Conservation (phyloP, 1,284 basidiomycete genomes). For the Kalmanozyma brasiliensis region DNA sequence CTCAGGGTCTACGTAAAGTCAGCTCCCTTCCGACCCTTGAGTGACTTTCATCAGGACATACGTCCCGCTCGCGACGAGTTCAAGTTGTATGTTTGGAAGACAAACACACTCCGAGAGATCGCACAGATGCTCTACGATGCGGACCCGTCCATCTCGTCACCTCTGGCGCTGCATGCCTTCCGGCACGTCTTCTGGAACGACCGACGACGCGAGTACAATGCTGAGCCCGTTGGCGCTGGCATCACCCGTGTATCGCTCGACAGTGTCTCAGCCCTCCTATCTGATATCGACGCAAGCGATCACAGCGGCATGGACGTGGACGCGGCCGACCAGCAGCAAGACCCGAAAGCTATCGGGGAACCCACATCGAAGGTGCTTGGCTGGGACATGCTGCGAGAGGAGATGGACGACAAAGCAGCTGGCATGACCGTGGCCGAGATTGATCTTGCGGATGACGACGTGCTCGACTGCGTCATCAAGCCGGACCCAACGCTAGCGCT, state of each 20-base stretch:
- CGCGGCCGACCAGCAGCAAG: neutral
- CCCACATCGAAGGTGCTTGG: conserved; percentile 18
- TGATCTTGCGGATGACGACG: conserved; percentile 27
- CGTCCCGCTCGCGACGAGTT: conserved; percentile 35
- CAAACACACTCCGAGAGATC: conserved; percentile 56
- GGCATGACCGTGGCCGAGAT: conserved; percentile 39
- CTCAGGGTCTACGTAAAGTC: conserved; percentile 36
- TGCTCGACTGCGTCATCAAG: conserved; percentile 51
- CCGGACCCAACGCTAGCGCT: conserved; percentile 28
- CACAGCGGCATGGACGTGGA: conserved; percentile 18
- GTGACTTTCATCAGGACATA: conserved; percentile 34
- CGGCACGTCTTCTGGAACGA: conserved; percentile 37
- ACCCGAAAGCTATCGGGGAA: neutral
- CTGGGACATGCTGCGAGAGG: conserved; percentile 17
- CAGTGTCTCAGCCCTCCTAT: conserved; percentile 32
- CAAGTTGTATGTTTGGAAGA: conserved; percentile 57
- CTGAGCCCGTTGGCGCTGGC: conserved; percentile 34
- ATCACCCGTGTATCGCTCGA: conserved; percentile 47
- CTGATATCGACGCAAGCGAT: conserved; percentile 13
- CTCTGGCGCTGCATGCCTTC: conserved; percentile 52
- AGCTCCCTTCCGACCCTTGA: conserved; percentile 39
- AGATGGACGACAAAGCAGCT: conserved; percentile 42
- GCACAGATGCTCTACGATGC: conserved; percentile 56
- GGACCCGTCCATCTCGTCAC: conserved; percentile 40
- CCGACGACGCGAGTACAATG: conserved; percentile 13